Conservation (phyloP, 2,329 filamentous ascomycete genomes). For the Helotiales sp. region DNA sequence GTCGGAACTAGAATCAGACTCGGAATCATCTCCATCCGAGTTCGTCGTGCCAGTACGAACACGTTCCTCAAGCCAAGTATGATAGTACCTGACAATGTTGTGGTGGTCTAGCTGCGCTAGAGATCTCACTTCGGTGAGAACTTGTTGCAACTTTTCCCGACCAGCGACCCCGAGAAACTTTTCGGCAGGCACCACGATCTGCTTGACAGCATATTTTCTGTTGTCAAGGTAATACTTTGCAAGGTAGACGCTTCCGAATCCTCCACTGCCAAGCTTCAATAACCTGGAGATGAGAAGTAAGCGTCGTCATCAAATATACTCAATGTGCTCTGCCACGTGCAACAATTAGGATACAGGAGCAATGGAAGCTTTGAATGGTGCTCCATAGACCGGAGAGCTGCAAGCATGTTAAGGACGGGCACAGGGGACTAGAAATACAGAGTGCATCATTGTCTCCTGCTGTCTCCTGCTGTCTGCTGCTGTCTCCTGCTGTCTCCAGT, state of each 20-base stretch:
- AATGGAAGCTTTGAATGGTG: background rate
- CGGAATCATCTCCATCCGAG: background rate
- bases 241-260: conserved; percentile 68
- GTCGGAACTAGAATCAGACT: background rate
- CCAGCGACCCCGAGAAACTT: conserved; percentile 19
- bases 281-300: conserved; percentile 8
- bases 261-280: conserved; percentile 53
- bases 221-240: conserved; percentile 65
- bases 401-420: no score
- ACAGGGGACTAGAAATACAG: background rate
- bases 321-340: background rate
- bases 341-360: background rate
- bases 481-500: no score
- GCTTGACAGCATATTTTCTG: conserved; percentile 68
- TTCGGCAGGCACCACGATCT: conserved; percentile 58
- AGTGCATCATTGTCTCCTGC: no score
- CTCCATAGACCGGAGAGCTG: no score
- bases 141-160: conserved; percentile 8
- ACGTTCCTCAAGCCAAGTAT: conserved; percentile 64
- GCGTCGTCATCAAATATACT: background rate
- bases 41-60: background rate
- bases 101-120: conserved; percentile 66
- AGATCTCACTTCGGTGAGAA: conserved; percentile 58
- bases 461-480: no score
- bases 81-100: conserved; percentile 70